These are phyloP conservation scores for Oxytropis ochrocephala DNA, from an alignment of 306 rosid genomes.

Conservation along the genomic window DNA sequence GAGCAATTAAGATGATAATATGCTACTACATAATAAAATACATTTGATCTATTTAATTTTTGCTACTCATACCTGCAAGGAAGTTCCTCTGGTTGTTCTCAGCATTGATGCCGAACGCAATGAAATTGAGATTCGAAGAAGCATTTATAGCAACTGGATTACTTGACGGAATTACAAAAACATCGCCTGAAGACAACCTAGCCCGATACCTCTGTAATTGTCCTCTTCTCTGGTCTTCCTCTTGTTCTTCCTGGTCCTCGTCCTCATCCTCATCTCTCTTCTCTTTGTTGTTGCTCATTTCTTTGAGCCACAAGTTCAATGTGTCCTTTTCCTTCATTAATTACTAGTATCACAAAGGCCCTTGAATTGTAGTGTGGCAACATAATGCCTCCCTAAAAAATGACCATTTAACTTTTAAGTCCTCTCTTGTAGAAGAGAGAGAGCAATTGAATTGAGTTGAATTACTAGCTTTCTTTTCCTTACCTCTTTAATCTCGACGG, in stretches of 20 bases:
- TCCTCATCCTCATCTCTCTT: background rate
- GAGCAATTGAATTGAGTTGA: background rate
- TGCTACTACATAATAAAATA: no score
- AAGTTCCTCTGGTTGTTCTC: conserved; percentile 36
- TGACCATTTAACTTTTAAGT: background rate
- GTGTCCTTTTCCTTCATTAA: conserved; percentile 4
- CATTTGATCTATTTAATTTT: background rate
- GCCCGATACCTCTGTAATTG: conserved; percentile 11
- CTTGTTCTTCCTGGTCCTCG: background rate
- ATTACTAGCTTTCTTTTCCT: background rate
- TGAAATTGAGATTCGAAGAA: conserved; percentile 4
- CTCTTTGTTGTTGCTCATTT: background rate
- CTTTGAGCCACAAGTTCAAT: conserved; percentile 7
- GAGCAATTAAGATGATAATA: background rate
- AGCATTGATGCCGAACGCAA: conserved; percentile 34
- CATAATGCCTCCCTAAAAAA: conserved; percentile 17
- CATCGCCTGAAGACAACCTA: conserved; percentile 2
- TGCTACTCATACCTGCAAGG: conserved; percentile 31
- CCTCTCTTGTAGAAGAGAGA: background rate
- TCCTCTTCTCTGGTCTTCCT: background rate
- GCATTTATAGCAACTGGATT: conserved; percentile 33
- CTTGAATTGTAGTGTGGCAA: conserved; percentile 26
- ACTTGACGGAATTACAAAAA: conserved; percentile 27
- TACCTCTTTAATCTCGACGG: conserved; percentile 5
- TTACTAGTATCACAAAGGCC: background rate